Base-by-base conservation (phyloP, 257 asterid genomes). In the Gentiana straminea region DNA sequence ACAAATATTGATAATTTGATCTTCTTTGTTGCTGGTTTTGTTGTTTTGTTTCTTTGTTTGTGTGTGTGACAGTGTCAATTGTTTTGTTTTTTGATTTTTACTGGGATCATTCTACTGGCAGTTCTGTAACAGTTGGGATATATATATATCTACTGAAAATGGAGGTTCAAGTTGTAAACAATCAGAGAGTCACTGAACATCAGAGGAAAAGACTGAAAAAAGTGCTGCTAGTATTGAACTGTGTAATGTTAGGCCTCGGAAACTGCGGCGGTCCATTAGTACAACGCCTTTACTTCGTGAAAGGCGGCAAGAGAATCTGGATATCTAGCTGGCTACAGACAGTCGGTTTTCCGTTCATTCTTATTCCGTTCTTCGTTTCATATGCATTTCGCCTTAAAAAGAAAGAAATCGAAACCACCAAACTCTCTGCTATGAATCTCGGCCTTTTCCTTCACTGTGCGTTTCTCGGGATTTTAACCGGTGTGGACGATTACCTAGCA, bases 241-340 rank as follows among this genome's bases (percentile, higher is more conserved):
- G 64, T 49, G n/a, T 46, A 32, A 60, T 70, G 62, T 59, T 70
- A 56, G 75, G 61, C 47, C 64, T 70, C 1, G 71, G 75, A 45
- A 64, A 60, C 58, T 70, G 75, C 34, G 75, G 75, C 35, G 64
- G 58, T 38, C 75, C 71, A 10, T 36, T 64, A 34, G 2, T 70
- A 2, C 61, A 55, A 63, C 75, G 71, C 11, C 75, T 70, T 4
- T 64, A 70, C 64, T 70, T 70, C 24, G 59, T 70, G 3, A 64
- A 60, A 64, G 75, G 75, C 3, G 68, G 75, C 57, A 70, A 70
- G 51, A 64, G 60, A 70, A 64, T 64, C 44, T 70, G 75, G 68
- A 8, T 70, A 35, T 60, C 75, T 2, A 49, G 71, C 68, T 70
- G 68, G 75, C 37, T 70, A 55, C 54, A 50, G 36, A 70, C 75